Evolutionary conservation across 208 protist genomes (phyloP).

Genomic region (Crithidia sp.): DNA sequence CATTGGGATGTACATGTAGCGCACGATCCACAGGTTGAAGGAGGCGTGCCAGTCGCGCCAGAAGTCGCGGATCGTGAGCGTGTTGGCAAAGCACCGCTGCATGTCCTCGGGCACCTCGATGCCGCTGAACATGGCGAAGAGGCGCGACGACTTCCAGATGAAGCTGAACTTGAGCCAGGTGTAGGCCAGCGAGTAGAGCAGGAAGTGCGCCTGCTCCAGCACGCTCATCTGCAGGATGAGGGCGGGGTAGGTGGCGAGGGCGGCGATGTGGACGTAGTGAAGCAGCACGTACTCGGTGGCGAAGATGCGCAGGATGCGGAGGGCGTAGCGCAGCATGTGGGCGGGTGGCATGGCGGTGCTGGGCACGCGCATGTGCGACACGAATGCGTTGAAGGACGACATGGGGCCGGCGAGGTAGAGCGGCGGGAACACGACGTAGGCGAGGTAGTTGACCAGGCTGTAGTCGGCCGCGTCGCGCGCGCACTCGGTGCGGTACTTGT

Average conservation of each 20-base stretch:
- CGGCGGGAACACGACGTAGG: conserved; percentile 90
- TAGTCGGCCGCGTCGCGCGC: conserved; percentile 60
- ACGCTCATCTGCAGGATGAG: conserved; percentile 83
- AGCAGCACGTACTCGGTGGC: conserved; percentile 27
- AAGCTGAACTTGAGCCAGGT: conserved; percentile 92
- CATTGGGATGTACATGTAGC: conserved; percentile 95
- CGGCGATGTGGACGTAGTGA: conserved; percentile 59
- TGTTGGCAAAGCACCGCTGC: conserved; percentile 86
- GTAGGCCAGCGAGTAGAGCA: conserved; percentile 66
- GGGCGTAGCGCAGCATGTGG: conserved; percentile 20
- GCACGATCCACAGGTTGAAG: conserved; percentile 94
- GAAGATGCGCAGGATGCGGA: conserved; percentile 24
- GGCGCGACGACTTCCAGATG: conserved; percentile 89
- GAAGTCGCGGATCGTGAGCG: conserved; percentile 86
- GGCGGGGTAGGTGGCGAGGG: conserved; percentile 48
- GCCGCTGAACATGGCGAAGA: conserved; percentile 82
- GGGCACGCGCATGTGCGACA: conserved; percentile 60
- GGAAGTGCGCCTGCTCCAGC: conserved; percentile 81
- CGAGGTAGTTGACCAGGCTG: conserved; percentile 77
- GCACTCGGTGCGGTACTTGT: conserved; percentile 63
- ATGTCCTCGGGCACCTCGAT: conserved; percentile 92
- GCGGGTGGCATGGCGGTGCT: conserved; percentile 35
- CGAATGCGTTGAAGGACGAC: conserved; percentile 89
- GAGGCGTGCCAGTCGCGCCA: conserved; percentile 94
- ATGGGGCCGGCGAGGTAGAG: conserved; percentile 92